Percentiles rank a stretch among this genome's conserved stretches.
phyloP scores from a whole-genome alignment of 805 yeast genomes.

The Cyberlindnera meyerae region DNA sequence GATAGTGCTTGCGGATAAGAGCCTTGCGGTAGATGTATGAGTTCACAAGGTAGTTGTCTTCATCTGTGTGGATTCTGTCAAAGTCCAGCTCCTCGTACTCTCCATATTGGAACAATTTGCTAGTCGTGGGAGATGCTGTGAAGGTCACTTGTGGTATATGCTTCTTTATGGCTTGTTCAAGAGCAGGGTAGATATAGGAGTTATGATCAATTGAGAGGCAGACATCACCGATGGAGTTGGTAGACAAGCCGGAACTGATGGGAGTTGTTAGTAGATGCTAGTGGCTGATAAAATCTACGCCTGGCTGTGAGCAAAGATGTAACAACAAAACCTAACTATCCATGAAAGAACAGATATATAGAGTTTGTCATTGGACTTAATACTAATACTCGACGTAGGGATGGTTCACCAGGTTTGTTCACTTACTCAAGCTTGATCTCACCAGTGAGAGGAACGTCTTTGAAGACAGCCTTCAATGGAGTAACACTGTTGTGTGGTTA shows the following conservation, averaged over 20 bases:
- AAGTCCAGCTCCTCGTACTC: constrained; percentile 87
- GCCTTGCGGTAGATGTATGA: constrained; percentile 89
- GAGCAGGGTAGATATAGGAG: constrained; percentile 40
- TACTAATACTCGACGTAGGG: background rate
- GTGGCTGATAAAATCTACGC: no score
- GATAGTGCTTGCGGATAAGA: constrained; percentile 81
- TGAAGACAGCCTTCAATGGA: constrained; percentile 68
- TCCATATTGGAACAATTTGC: constrained; percentile 65
- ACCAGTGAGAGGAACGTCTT: constrained; percentile 50
- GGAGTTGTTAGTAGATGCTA: no score
- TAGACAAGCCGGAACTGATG: no score
- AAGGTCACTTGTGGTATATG: constrained; percentile 32
- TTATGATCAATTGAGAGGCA: constrained; percentile 29
- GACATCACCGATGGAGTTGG: background rate
- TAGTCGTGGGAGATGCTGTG: constrained; percentile 3
- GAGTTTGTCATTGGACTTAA: no score
- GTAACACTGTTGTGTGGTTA: constrained; percentile 54
- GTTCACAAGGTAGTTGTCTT: constrained; percentile 58
- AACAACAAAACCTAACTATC: no score
- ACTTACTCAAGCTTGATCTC: constrained; percentile 45
- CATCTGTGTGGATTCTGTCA: constrained; percentile 47
- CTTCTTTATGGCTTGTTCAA: constrained; percentile 27
- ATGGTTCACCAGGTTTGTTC: background rate
- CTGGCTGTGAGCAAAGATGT: no score
- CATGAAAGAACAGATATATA: no score